A percentile compares a stretch with the other conserved stretches of the same genome.
Evolutionary conservation across 1,284 basidiomycete species (phyloP).

Genomic region (Apiotrichum porosum): DNA sequence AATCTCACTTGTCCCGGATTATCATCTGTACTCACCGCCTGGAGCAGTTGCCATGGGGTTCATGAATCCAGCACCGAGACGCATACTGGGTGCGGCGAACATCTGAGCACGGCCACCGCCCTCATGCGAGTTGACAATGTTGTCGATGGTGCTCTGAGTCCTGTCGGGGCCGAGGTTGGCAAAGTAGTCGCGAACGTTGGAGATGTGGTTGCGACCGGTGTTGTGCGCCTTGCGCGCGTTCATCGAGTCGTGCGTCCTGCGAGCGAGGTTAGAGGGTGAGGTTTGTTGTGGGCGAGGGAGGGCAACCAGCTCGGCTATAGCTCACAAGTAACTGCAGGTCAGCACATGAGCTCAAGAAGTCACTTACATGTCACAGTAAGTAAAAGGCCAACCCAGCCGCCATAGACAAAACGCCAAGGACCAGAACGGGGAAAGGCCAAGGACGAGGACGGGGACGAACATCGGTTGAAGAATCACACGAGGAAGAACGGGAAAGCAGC

Average conservation of each 20-base stretch:
- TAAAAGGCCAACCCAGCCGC: constrained; percentile 6
- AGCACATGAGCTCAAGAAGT: neutral
- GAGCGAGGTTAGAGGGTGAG: neutral
- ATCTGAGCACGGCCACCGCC: constrained; percentile 46
- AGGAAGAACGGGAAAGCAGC: neutral
- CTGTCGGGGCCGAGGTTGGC: constrained; percentile 92
- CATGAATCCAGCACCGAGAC: constrained; percentile 42
- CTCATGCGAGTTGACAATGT: constrained; percentile 88
- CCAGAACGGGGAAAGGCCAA: neutral
- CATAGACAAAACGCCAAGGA: too few species aligned
- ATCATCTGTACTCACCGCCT: constrained; percentile 12
- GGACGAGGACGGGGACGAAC: neutral
- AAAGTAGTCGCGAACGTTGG: constrained; percentile 97
- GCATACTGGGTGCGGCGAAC: constrained; percentile 67
- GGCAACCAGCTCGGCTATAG: constrained; percentile 3
- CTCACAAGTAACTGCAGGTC: constrained; percentile 54
- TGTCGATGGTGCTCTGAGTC: constrained; percentile 92
- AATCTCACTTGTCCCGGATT: too few species aligned
- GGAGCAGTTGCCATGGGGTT: constrained; percentile 33
- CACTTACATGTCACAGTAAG: constrained; percentile 41
- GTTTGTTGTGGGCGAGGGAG: too few species aligned
- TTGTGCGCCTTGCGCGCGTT: constrained; percentile 94
- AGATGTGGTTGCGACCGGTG: constrained; percentile 89
- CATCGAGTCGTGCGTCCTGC: constrained; percentile 38
- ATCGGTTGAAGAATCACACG: neutral